These are phyloP conservation scores for Excoecaria cochinchinensis DNA, from an alignment of 345 rosid genomes.

Conservation along the genomic window DNA sequence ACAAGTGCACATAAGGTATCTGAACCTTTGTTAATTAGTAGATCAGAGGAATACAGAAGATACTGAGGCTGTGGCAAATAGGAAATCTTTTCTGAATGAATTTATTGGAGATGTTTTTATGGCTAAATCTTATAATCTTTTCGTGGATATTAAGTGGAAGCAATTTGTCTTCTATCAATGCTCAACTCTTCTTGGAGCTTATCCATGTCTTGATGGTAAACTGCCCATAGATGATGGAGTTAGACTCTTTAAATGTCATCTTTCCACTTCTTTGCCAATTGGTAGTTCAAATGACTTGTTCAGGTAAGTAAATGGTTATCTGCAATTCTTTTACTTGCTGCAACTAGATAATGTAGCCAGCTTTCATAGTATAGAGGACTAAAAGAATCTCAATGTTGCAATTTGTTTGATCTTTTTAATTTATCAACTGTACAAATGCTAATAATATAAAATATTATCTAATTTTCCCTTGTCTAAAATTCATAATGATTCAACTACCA, in stretches of 20 bases:
- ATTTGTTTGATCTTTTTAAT: background rate
- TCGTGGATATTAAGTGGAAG: slow-evolving; percentile 62
- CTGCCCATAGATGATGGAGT: slow-evolving; percentile 74
- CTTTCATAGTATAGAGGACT: background rate
- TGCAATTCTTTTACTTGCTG: background rate
- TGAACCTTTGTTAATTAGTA: slow-evolving; percentile 14
- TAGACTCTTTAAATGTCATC: slow-evolving; percentile 75
- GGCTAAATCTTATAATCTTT: slow-evolving; percentile 73
- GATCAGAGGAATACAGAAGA: slow-evolving; percentile 24
- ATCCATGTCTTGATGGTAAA: slow-evolving; percentile 47
- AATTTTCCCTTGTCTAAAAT: background rate
- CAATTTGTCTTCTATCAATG: slow-evolving; percentile 67
- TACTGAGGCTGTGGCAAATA: slow-evolving; percentile 40
- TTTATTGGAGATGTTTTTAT: slow-evolving; percentile 83
- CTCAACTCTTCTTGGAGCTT: slow-evolving; percentile 73
- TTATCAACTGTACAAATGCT: background rate
- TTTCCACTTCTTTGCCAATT: slow-evolving; percentile 53
- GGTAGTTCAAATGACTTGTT: slow-evolving; percentile 52
- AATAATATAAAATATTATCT: background rate
- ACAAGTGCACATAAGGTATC: slow-evolving; percentile 8
- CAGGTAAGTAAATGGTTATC: slow-evolving; percentile 34
- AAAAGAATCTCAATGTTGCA: background rate
- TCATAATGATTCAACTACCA: background rate
- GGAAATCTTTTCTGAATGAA: slow-evolving; percentile 72
- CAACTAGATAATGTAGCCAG: background rate